phyloP scores from a whole-genome alignment of 1,284 basidiomycete genomes.

The Stereum hirsutum region DNA sequence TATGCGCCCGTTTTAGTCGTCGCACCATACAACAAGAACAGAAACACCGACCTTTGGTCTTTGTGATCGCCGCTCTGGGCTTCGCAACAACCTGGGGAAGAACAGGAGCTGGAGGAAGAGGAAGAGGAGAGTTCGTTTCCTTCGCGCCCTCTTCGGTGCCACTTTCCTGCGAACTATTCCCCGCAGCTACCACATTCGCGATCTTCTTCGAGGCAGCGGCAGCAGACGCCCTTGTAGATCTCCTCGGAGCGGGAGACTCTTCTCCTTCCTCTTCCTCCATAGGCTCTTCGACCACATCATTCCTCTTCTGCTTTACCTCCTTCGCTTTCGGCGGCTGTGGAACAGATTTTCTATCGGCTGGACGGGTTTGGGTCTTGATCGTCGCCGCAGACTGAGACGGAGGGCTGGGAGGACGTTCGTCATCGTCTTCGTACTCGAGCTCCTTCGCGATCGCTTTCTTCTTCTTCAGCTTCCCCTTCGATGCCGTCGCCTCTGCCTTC shows the following conservation, averaged over 20 bases:
- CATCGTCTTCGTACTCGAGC: background rate
- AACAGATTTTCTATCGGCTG: too few species aligned
- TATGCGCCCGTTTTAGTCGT: background rate
- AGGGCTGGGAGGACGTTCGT: background rate
- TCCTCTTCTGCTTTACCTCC: background rate
- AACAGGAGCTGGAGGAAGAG: too few species aligned
- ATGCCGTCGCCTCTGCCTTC: too few species aligned
- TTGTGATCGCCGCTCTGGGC: background rate
- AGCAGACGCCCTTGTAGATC: background rate
- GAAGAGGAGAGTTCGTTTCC: too few species aligned
- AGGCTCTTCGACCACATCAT: background rate
- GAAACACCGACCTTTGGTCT: background rate
- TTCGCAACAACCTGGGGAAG: too few species aligned
- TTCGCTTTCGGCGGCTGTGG: background rate
- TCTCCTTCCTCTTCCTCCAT: background rate
- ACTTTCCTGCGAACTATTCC: too few species aligned
- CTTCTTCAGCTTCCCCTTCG: too few species aligned
- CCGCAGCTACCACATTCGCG: too few species aligned
- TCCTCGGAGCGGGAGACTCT: background rate
- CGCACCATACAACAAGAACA: background rate
- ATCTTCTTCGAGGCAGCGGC: constrained; percentile 3
- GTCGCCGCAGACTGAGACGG: background rate
- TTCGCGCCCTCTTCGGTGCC: too few species aligned
- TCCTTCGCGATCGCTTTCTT: background rate
- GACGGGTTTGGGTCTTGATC: background rate